Percentiles rank a stretch among this genome's conserved stretches.
phyloP scores from a whole-genome alignment of 2,329 filamentous ascomycete species.

The Sporothrix curviconia region DNA sequence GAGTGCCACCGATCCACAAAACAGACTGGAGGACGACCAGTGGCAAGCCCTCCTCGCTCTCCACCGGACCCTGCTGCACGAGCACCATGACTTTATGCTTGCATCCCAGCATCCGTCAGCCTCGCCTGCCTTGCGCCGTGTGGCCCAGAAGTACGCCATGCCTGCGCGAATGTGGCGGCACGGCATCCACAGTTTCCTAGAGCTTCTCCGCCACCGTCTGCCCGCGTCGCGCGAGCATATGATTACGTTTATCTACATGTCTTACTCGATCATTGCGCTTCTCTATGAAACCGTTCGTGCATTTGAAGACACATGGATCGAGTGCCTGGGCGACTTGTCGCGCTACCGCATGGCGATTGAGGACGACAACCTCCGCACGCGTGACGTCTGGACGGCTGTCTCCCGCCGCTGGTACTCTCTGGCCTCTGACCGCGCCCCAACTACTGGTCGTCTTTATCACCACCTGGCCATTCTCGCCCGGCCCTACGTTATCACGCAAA shows the following conservation, averaged over 20 bases:
- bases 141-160: conserved; percentile 83
- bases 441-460: conserved; percentile 75
- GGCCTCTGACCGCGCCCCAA: conserved; percentile 69
- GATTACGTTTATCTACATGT: conserved; percentile 81
- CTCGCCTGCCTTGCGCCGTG: conserved; percentile 54
- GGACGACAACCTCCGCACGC: conserved; percentile 66
- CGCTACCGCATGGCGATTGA: conserved; percentile 90
- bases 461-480: conserved; percentile 75
- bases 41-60: conserved; percentile 80
- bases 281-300: conserved; percentile 77
- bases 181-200: conserved; percentile 79
- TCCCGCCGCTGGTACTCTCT: conserved; percentile 79
- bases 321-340: conserved; percentile 80
- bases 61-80: conserved; percentile 72
- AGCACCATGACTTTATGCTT: conserved; percentile 81
- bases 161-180: conserved; percentile 91
- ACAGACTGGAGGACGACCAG: conserved; percentile 56
- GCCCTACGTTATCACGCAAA: conserved; percentile 61
- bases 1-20: conserved; percentile 33
- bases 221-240: conserved; percentile 80
- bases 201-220: conserved; percentile 65
- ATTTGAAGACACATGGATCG: conserved; percentile 87
- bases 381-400: conserved; percentile 76
- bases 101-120: conserved; percentile 82
- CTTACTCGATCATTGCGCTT: conserved; percentile 84